Evolutionary conservation across 345 rosid genomes (phyloP), one percentile per base, ranked within the genome.

Genomic region (Populus euphratica): DNA sequence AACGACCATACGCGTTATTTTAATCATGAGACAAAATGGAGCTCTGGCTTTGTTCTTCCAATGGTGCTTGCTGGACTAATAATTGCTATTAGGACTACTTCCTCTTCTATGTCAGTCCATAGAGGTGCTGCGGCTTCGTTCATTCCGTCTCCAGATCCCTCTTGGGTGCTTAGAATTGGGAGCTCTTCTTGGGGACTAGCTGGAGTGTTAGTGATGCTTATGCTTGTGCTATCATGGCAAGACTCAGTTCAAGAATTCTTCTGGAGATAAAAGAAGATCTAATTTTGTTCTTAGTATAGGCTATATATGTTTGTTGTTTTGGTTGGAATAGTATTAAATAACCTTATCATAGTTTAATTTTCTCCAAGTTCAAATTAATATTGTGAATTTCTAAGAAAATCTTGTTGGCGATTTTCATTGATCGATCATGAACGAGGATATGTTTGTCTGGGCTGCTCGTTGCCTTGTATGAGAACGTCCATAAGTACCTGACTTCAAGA

Each of bases 101-200:
- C 88, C 13, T 63, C 78, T 16, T 70, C 82, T 2, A 65, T 31
- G 31, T 65, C 76, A 16, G 39, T 14, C 68, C 68, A 49, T 1
- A 56, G 80, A 29, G 80, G 72, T 56, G 70, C 41, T 36, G 27
- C 75, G 27, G 74, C 39, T 41, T 77, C 87, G 1, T 9, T 75
- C 9, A 56, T 84, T 13, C 89, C 83, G 27, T 78, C 86, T 44
- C 79, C 86, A 5, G 89, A 91, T 77, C 85, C 90, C 7, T 84
- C 90, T 0, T 82, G 86, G 90, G 87, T 89, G 77, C 86, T 86
- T 8, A 83, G 91, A 72, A 85, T 89, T 27, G 94, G 91, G 77
- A 77, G 86, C 23, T 89, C 94, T 0, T 81, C 91, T 6, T 89
- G 90, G 92, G 91, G 91, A 70, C 89, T 91, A 5, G 87, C 87